Conservation (phyloP, 352 stramenopile species). For the Globisporangium sylvaticum region DNA sequence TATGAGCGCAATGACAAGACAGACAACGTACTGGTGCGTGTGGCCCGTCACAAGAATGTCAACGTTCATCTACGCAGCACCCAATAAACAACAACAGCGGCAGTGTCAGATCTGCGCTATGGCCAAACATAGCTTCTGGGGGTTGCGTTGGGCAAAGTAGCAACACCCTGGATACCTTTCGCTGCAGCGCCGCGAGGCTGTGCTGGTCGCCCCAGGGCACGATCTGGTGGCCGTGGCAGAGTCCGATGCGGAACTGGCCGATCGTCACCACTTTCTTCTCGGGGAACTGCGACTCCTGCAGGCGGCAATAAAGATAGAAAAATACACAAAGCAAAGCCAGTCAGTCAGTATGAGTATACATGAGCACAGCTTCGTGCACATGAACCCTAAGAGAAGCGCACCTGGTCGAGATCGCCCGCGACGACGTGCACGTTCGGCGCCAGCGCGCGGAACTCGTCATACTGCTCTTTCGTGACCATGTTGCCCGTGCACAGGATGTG, state of each 20-base stretch:
- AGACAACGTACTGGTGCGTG: constrained; percentile 86
- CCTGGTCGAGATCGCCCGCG: constrained; percentile 93
- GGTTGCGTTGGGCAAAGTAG: too few relatives aligned
- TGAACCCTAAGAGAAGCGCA: constrained; percentile 10
- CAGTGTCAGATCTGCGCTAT: background rate
- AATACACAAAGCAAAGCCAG: background rate
- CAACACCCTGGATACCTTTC: constrained; percentile 49
- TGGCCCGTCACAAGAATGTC: constrained; percentile 97
- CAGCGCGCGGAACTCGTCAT: constrained; percentile 93
- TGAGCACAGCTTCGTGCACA: background rate
- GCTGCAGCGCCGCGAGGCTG: constrained; percentile 85
- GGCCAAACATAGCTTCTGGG: too few relatives aligned
- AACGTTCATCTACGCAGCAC: constrained; percentile 85
- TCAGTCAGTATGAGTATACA: background rate
- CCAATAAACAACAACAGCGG: background rate
- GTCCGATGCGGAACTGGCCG: constrained; percentile 94
- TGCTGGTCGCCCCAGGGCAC: constrained; percentile 89
- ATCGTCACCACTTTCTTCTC: constrained; percentile 96
- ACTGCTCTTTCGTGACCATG: constrained; percentile 93
- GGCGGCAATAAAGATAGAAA: background rate
- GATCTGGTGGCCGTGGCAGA: constrained; percentile 97
- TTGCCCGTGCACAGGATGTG: constrained; percentile 99
- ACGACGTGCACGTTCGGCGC: constrained; percentile 96
- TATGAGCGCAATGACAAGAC: background rate
- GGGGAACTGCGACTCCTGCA: constrained; percentile 82